These are phyloP conservation scores for Ascocoryne sarcoides DNA, from an alignment of 2,329 filamentous ascomycete genomes.

Conservation along the genomic window DNA sequence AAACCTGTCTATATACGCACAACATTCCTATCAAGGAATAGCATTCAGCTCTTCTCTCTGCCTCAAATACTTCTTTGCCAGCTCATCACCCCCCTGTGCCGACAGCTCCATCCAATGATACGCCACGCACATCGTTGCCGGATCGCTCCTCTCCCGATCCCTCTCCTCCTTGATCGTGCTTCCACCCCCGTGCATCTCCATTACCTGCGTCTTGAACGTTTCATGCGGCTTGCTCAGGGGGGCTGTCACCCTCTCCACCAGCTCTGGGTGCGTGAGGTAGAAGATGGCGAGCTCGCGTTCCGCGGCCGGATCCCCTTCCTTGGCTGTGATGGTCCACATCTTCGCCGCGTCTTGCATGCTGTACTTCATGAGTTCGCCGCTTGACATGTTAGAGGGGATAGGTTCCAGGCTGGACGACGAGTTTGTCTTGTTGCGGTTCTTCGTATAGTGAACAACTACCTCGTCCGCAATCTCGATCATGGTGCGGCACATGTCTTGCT, in stretches of 20 bases:
- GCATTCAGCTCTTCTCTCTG: constrained; percentile 39
- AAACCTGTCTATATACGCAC: too few relatives aligned
- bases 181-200: constrained; percentile 44
- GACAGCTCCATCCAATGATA: constrained; percentile 96
- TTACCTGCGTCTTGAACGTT: constrained; percentile 80
- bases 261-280: constrained; percentile 84
- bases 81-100: constrained; percentile 73
- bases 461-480: constrained; percentile 57
- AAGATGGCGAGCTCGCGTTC: constrained; percentile 90
- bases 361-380: constrained; percentile 56
- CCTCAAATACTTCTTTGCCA: constrained; percentile 73
- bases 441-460: constrained; percentile 59
- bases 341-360: constrained; percentile 71
- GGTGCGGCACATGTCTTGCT: constrained; percentile 70
- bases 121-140: constrained; percentile 84
- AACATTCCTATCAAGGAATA: constrained; percentile 22
- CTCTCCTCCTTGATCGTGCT: constrained; percentile 39
- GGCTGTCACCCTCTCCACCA: constrained; percentile 69
- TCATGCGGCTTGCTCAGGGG: constrained; percentile 78
- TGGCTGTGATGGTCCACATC: constrained; percentile 90
- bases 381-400: too few relatives aligned
- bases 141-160: constrained; percentile 62
- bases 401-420: constrained; percentile 13
- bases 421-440: constrained; percentile 41
- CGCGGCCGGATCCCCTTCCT: constrained; percentile 79